Percentiles rank a stretch among this genome's conserved stretches.
These are phyloP conservation scores for Vigna nakashimae DNA, from an alignment of 306 rosid genomes.

Conservation along the genomic window DNA sequence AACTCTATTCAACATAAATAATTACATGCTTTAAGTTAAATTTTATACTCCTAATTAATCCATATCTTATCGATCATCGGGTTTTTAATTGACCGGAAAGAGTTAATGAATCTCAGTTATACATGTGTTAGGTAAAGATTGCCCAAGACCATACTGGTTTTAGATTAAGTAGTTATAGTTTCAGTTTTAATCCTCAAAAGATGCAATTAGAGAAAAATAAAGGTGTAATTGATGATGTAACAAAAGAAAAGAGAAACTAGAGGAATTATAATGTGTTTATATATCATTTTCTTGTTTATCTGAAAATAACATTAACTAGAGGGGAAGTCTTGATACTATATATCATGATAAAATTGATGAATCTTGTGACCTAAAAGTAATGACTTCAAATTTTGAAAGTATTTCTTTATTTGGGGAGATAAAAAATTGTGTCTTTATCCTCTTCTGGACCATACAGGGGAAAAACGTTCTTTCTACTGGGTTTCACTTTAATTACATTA, in stretches of 20 bases:
- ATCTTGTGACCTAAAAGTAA: slow-evolving; percentile 18
- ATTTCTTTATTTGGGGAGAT: neutral
- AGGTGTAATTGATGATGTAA: too few species aligned
- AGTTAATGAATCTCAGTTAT: neutral
- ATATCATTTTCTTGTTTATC: neutral
- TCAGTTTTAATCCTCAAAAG: too few species aligned
- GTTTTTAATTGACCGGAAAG: too few species aligned
- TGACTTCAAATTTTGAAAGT: neutral
- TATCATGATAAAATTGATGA: neutral
- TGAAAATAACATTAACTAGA: neutral
- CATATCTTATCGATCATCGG: neutral
- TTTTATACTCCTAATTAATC: neutral
- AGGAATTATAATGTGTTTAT: neutral
- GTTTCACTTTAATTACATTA: slow-evolving; percentile 6
- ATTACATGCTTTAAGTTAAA: neutral
- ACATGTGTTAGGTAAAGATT: neutral
- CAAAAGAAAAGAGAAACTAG: neutral
- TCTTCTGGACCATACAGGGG: neutral
- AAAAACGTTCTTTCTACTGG: neutral
- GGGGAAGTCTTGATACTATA: neutral
- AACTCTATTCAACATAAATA: neutral
- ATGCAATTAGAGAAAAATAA: neutral
- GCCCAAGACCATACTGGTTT: too few species aligned
- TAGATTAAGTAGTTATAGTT: too few species aligned
- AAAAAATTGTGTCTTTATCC: neutral